These are phyloP conservation scores for Podospora appendiculata DNA, from an alignment of 495 filamentous ascomycete genomes.

Conservation along the genomic window DNA sequence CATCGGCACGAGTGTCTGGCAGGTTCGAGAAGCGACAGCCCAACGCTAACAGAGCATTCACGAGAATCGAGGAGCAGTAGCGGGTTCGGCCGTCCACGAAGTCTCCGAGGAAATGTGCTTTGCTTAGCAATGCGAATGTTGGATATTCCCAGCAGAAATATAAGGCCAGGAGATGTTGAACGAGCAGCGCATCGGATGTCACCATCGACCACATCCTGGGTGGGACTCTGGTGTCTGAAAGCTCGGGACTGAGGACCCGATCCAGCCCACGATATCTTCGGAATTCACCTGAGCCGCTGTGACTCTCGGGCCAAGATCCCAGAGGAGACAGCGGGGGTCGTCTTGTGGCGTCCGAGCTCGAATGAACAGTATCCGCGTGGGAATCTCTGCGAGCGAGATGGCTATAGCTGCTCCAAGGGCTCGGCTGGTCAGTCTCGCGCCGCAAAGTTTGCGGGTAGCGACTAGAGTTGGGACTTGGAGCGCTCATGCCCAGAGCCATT, in stretches of 20 bases:
- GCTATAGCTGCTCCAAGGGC: conserved; percentile 34
- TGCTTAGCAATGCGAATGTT: conserved; percentile 61
- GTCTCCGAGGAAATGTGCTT: conserved; percentile 64
- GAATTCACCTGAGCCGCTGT: conserved; percentile 8
- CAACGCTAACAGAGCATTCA: conserved; percentile 67
- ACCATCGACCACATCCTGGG: conserved; percentile 52
- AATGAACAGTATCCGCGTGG: conserved; percentile 30
- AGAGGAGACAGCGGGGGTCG: conserved; percentile 29
- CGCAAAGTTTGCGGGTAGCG: conserved; percentile 12
- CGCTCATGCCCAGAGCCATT: not conserved
- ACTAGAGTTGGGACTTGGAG: conserved; percentile 12
- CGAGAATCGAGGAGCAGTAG: conserved; percentile 65
- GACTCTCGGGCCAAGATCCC: conserved; percentile 30
- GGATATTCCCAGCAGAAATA: conserved; percentile 83
- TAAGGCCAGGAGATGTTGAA: conserved; percentile 57
- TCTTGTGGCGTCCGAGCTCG: conserved; percentile 22
- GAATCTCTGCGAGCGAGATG: conserved; percentile 31
- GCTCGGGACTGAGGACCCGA: conserved; percentile 27
- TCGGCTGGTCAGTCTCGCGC: conserved; percentile 29
- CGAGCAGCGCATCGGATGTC: conserved; percentile 47
- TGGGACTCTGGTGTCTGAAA: conserved; percentile 29
- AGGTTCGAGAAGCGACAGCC: conserved; percentile 67
- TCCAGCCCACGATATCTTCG: conserved; percentile 24
- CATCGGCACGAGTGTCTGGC: conserved; percentile 52
- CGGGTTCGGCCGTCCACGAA: conserved; percentile 45